A percentile compares a stretch with the other conserved stretches of the same genome.
Conservation (phyloP, 83 land plant genomes). For the Picea abies region DNA sequence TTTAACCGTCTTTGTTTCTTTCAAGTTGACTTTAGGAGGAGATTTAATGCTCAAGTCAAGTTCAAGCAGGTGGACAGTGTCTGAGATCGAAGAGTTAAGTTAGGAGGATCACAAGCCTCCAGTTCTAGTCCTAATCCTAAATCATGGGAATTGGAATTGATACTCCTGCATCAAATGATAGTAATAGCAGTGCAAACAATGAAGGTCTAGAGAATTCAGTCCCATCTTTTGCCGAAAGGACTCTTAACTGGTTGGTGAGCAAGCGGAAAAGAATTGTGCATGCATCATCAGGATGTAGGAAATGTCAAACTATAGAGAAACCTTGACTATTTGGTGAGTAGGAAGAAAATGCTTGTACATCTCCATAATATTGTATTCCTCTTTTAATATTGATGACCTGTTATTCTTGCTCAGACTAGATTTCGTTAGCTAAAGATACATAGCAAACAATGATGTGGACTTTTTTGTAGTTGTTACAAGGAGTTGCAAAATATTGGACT, state of each 20-base stretch:
- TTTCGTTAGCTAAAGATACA: no score
- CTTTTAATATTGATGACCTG: no score
- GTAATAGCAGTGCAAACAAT: conserved; percentile 11
- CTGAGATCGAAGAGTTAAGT: conserved; percentile 24
- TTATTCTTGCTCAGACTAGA: no score
- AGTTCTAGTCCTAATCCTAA: not conserved
- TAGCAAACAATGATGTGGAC: no score
- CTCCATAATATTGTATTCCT: no score
- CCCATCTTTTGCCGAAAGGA: conserved; percentile 65
- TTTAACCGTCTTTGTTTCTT: conserved; percentile 17
- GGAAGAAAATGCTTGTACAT: no score
- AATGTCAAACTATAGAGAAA: no score
- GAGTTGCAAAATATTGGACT: no score
- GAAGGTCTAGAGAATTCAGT: conserved; percentile 27
- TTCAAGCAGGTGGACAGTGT: conserved; percentile 20
- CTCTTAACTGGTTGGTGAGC: conserved; percentile 62
- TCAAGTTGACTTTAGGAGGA: conserved; percentile 28
- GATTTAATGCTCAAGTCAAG: not conserved
- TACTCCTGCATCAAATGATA: conserved; percentile 26
- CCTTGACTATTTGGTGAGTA: no score
- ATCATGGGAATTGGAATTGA: conserved; percentile 29
- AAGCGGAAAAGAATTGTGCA: conserved; percentile 40
- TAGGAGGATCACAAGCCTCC: conserved; percentile 25
- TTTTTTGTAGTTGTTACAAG: no score
- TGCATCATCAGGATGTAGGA: conserved; percentile 13